Evolutionary conservation across 2,329 filamentous ascomycete species (phyloP), one percentile per base, ranked within the genome.

Genomic region (Fusarium algeriense): DNA sequence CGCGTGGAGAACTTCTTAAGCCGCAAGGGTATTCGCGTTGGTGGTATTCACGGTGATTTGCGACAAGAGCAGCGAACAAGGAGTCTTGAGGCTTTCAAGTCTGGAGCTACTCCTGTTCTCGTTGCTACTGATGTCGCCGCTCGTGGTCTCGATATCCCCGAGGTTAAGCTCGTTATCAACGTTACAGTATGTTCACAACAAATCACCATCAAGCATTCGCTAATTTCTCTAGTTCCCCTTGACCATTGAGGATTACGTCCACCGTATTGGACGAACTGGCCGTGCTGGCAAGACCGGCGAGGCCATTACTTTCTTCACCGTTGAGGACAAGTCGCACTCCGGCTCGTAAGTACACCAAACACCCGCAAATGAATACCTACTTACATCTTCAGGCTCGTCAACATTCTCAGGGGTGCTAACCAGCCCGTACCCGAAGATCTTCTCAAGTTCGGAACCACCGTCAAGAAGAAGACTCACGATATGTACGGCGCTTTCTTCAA

Each of bases 391-490:
- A 95, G 92, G 13, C 85, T 99, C 75, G 92, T 98, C 84, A 98
- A 98, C 80, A 94, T 99, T 60, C 89, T 99, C 69, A 97, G 93
- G 83, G 93, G 91, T n/a, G 95, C 96, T 28, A 93, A 94, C 73
- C 96, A 99, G 82, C 87, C 90, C 15, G 93, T 99, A 1, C 96
- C 96, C 5, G 94, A 97, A 45, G 92, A 93, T 30, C 85, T 99
- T 40, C 86, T 98, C 80, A 98, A 97, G 83, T 99, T 98, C 75
- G 96, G 96, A 77, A 97, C 94, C 26, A 98, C 95, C 2, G 96
- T 99, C 56, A 99, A 98, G 90, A 98, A 97, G 90, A 98, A 98
- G 94, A 89, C 91, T 52, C 96, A 99, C 83, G 93, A 94, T 78
- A 92, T 93, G 50, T 99, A 98, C 79, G 96, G 96, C 62, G 94